These are phyloP conservation scores for Aspergillus asperescens DNA, from an alignment of 495 filamentous ascomycete genomes.

Conservation along the genomic window DNA sequence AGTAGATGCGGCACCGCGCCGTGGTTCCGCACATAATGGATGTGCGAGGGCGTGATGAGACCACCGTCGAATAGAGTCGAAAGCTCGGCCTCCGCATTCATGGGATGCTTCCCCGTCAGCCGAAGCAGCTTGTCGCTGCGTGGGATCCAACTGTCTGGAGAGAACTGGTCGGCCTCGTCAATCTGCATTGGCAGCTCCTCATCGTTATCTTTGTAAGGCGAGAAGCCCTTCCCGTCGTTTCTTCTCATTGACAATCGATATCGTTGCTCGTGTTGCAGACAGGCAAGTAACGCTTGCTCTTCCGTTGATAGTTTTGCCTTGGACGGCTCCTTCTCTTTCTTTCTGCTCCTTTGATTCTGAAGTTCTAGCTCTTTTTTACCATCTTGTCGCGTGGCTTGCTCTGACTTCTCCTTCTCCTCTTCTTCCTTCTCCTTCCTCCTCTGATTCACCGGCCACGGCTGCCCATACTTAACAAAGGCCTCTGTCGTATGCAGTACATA, in stretches of 20 bases:
- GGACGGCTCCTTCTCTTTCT: not conserved
- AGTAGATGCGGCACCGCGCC: constrained; percentile 54
- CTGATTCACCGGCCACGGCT: constrained; percentile 16
- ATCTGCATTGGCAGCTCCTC: constrained; percentile 10
- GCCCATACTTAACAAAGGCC: constrained; percentile 16
- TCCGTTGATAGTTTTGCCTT: constrained; percentile 12
- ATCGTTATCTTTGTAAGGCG: constrained; percentile 8
- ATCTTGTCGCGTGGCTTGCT: constrained; percentile 7
- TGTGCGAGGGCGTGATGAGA: constrained; percentile 46
- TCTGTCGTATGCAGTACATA: constrained; percentile 21
- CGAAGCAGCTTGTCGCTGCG: constrained; percentile 26
- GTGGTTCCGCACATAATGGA: constrained; percentile 61
- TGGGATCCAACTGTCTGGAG: constrained; percentile 34
- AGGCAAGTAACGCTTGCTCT: constrained; percentile 22
- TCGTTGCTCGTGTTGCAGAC: constrained; percentile 21
- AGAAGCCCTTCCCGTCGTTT: constrained; percentile 26
- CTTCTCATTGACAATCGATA: constrained; percentile 18
- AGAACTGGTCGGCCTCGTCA: constrained; percentile 30
- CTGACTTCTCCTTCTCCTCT: constrained; percentile 1
- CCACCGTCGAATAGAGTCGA: constrained; percentile 20
- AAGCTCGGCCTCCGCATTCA: constrained; percentile 28
- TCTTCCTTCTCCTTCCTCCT: constrained; percentile 2
- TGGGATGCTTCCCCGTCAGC: constrained; percentile 31
- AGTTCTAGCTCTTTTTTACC: not conserved
- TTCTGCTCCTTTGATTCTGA: not conserved